Evolutionary conservation across 345 rosid genomes (phyloP), one percentile per base, ranked within the genome.

Genomic region (Brassica juncea): DNA sequence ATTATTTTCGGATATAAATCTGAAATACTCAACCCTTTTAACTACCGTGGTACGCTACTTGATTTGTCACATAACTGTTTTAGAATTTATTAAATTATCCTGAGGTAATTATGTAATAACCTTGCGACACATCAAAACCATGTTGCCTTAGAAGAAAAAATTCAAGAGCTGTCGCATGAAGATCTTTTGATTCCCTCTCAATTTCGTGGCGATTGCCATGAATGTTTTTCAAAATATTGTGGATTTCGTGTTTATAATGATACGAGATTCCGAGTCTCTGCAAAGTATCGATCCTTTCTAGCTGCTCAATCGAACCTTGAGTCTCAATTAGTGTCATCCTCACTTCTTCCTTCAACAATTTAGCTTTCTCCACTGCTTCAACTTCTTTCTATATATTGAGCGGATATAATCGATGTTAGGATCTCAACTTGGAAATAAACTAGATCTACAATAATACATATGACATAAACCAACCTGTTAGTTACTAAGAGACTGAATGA

Each of bases 231-330:
- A 82, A 35, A 14, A 35, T 68, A 10, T 21, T 4, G 16, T 66
- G 31, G 4, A 68, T 84, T 35, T 82, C 83, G 2, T 81, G 21
- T 44, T 76, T 68, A 25, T 49, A 79, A 30, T 82, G 83, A 73
- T 80, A 77, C 8, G 85, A 76, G 23, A 84, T 34, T 39, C 85
- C 87, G 16, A 79, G 85, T 61, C 85, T 76, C 19, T 82, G 75
- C 23, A 82, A 11, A 37, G 66, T 10, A 27, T 85, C 84, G 12
- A 85, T 44, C 5, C 82, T 70, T 61, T 82, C 85, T 8, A 77
- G 77, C 57, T 76, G 71, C 21, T 79, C 74, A 39, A 73, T 12
- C 15, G 55, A 55, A 31, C 66, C 55, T 54, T 44, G 15, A 11
- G 59, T 54, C 11, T 58, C 16, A 4, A 15, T 5, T 14, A 77